A percentile compares a stretch with the other conserved stretches of the same genome.
phyloP scores from a whole-genome alignment of 2,329 filamentous ascomycete genomes.

The Graphiopsis chlorocephala region DNA sequence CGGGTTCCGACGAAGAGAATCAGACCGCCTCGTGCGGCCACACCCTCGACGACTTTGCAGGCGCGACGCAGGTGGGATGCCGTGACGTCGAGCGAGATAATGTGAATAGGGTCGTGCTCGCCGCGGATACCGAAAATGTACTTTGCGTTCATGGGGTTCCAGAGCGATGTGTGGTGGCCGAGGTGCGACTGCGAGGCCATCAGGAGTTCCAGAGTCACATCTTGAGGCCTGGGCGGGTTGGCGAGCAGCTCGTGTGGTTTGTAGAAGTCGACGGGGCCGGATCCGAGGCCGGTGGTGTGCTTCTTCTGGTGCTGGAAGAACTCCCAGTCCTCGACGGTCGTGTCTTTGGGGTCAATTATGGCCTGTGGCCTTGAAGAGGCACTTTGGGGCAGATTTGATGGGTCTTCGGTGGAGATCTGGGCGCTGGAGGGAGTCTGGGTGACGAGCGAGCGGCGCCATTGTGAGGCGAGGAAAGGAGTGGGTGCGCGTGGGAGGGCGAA shows the following conservation, averaged over 20 bases:
- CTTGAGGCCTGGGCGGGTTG: slow-evolving; percentile 71
- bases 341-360: slow-evolving; percentile 30
- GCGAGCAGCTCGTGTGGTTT: slow-evolving; percentile 63
- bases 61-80: slow-evolving; percentile 88
- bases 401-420: slow-evolving; percentile 27
- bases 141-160: slow-evolving; percentile 90
- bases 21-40: slow-evolving; percentile 76
- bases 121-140: slow-evolving; percentile 92
- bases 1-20: slow-evolving; percentile 90
- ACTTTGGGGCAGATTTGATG: slow-evolving; percentile 31
- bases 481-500: slow-evolving; percentile 37
- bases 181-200: slow-evolving; percentile 85
- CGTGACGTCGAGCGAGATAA: slow-evolving; percentile 87
- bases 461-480: slow-evolving; percentile 32
- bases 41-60: slow-evolving; percentile 85
- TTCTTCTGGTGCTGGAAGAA: slow-evolving; percentile 43
- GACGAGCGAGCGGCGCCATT: slow-evolving; percentile 36
- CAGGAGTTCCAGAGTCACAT: slow-evolving; percentile 86
- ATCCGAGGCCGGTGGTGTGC: slow-evolving; percentile 38
- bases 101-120: slow-evolving; percentile 61
- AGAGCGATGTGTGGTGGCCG: slow-evolving; percentile 84
- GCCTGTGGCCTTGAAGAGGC: slow-evolving; percentile 26
- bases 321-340: slow-evolving; percentile 42
- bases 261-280: slow-evolving; percentile 53
- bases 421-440: slow-evolving; percentile 28